Conservation (phyloP, 108 stramenopile species). For the Pseudonitzschia delicatissima region DNA sequence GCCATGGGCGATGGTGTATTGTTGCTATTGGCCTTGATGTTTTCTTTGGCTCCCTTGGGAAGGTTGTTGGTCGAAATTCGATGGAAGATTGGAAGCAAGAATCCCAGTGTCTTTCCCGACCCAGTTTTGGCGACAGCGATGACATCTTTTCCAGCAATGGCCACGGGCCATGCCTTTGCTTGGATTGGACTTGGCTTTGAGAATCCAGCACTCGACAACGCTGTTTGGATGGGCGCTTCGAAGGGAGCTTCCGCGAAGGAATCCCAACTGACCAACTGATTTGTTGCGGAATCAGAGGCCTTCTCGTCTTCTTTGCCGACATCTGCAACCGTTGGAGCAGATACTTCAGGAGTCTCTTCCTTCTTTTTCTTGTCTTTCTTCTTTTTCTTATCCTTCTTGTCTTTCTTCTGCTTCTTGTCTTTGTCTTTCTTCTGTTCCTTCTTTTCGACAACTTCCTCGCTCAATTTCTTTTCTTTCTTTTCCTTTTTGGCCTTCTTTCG, state of each 20-base stretch:
- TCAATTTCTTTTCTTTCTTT: background rate
- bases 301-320: constrained; percentile 27
- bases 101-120: constrained; percentile 94
- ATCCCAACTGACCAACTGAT: constrained; percentile 20
- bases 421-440: background rate
- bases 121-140: constrained; percentile 99
- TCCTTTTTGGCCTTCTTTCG: constrained; percentile 7
- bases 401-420: background rate
- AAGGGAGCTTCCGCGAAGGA: constrained; percentile 86
- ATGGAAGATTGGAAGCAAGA: constrained; percentile 92
- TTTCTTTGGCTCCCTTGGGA: constrained; percentile 86
- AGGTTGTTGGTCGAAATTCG: constrained; percentile 89
- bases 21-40: constrained; percentile 30
- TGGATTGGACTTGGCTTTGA: constrained; percentile 91
- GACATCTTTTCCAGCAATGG: constrained; percentile 92
- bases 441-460: background rate
- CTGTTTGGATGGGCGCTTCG: constrained; percentile 79
- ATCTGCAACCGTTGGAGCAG: background rate
- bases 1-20: constrained; percentile 75
- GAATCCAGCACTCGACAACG: constrained; percentile 61
- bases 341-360: background rate
- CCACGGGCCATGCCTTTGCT: constrained; percentile 87
- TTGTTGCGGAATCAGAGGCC: too few species aligned
- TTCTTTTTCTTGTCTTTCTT: background rate
- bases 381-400: background rate